Percentiles rank a stretch among this genome's conserved stretches.
Evolutionary conservation across 2,329 filamentous ascomycete species (phyloP).

Genomic region (Dothistroma pini): DNA sequence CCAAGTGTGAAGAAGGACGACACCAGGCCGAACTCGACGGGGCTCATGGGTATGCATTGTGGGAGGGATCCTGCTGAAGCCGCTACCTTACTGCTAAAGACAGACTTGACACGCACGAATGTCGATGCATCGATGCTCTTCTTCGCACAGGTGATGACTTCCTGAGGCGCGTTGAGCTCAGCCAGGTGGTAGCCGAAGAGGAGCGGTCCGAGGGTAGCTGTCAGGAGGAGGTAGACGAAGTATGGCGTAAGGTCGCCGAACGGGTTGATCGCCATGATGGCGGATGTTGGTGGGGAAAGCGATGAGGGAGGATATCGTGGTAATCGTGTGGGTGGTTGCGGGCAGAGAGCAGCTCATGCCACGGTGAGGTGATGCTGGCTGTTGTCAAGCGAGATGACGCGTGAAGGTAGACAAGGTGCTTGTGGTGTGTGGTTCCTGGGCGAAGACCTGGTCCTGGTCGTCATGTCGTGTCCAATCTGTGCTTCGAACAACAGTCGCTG

Average conservation of each 20-base stretch:
- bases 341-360: neutral
- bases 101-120: slow-evolving; percentile 17
- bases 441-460: no score
- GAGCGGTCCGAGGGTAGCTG: slow-evolving; percentile 79
- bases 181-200: slow-evolving; percentile 94
- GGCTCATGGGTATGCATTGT: slow-evolving; percentile 84
- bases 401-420: no score
- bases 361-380: neutral
- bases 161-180: slow-evolving; percentile 91
- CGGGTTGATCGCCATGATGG: slow-evolving; percentile 14
- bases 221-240: slow-evolving; percentile 69
- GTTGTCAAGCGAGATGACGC: neutral
- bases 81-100: slow-evolving; percentile 51
- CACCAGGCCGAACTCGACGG: slow-evolving; percentile 76
- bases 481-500: no score
- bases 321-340: neutral
- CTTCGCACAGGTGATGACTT: slow-evolving; percentile 82
- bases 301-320: neutral
- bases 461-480: no score
- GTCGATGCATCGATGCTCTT: slow-evolving; percentile 43
- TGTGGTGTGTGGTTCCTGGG: no score
- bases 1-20: slow-evolving; percentile 90
- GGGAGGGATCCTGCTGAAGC: slow-evolving; percentile 42
- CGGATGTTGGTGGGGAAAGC: neutral
- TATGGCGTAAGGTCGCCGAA: slow-evolving; percentile 63